phyloP scores from a whole-genome alignment of 108 stramenopile genomes.

The Cyclotella baltica region DNA sequence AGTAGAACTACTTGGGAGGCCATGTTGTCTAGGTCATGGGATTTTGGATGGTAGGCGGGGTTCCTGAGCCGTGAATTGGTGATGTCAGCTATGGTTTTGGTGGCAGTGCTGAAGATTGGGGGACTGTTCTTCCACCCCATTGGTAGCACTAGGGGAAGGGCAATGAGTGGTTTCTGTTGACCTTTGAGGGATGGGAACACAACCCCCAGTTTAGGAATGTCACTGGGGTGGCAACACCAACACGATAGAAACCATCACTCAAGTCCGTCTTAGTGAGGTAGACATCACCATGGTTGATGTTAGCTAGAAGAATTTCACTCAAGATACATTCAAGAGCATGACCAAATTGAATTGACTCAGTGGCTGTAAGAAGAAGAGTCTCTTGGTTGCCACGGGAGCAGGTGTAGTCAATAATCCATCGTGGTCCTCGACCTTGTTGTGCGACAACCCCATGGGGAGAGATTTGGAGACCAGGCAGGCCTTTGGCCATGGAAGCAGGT shows the following conservation, averaged over 20 bases:
- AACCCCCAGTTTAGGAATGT: slow-evolving; percentile 46
- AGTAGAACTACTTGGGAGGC: neutral
- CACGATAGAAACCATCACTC: slow-evolving; percentile 50
- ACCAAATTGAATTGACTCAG: slow-evolving; percentile 53
- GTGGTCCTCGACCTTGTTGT: slow-evolving; percentile 34
- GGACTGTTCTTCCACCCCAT: slow-evolving; percentile 29
- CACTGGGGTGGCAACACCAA: slow-evolving; percentile 20
- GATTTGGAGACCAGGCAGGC: slow-evolving; percentile 14
- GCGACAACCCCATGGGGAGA: slow-evolving; percentile 45
- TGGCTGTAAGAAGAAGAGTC: slow-evolving; percentile 30
- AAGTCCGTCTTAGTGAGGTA: slow-evolving; percentile 33
- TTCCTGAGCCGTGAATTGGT: neutral
- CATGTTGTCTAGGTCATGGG: slow-evolving; percentile 34
- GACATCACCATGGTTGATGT: slow-evolving; percentile 12
- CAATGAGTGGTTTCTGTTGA: slow-evolving; percentile 6
- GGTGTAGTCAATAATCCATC: slow-evolving; percentile 34
- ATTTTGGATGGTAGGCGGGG: neutral
- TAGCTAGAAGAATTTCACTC: slow-evolving; percentile 15
- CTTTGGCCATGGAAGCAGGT: slow-evolving; percentile 1
- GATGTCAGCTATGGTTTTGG: slow-evolving; percentile 24
- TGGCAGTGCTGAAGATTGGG: slow-evolving; percentile 14
- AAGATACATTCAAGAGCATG: slow-evolving; percentile 41
- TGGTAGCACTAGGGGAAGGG: slow-evolving; percentile 1
- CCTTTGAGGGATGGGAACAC: slow-evolving; percentile 23
- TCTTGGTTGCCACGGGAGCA: slow-evolving; percentile 38